A percentile compares a stretch with the other conserved stretches of the same genome.
These are phyloP conservation scores for Lactuca saligna DNA, from an alignment of 129 eudicot genomes.

Conservation along the genomic window DNA sequence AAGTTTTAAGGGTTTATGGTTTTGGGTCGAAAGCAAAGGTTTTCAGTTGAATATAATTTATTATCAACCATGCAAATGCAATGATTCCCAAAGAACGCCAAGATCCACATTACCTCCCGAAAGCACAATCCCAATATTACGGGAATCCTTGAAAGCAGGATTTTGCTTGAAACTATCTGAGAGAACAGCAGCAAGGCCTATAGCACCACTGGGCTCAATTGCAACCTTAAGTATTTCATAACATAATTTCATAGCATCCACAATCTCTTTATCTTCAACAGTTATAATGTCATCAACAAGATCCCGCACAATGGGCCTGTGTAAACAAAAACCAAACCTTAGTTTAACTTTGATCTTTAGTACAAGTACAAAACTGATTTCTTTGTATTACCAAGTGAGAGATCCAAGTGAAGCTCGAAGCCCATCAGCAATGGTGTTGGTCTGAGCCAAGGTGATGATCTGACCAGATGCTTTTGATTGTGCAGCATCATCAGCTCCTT, in stretches of 20 bases:
- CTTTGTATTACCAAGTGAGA: constrained; percentile 66
- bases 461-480: constrained; percentile 75
- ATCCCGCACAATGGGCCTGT: constrained; percentile 93
- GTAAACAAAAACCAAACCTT: constrained; percentile 12
- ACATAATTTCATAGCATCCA: constrained; percentile 81
- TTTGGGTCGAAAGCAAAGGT: too few species aligned
- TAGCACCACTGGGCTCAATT: constrained; percentile 96
- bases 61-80: constrained; percentile 34
- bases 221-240: constrained; percentile 87
- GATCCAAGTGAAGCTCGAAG: constrained; percentile 94
- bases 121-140: constrained; percentile 66
- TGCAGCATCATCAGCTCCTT: constrained; percentile 95
- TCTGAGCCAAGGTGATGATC: constrained; percentile 62
- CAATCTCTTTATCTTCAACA: constrained; percentile 76
- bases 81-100: constrained; percentile 68
- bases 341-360: too few species aligned
- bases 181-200: constrained; percentile 88
- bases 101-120: constrained; percentile 96
- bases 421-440: constrained; percentile 92
- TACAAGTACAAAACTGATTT: not conserved
- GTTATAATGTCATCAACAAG: constrained; percentile 79
- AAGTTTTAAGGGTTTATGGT: not conserved
- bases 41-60: not conserved
- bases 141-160: constrained; percentile 59
- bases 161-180: constrained; percentile 61